Evolutionary conservation across 2,329 filamentous ascomycete genomes (phyloP), one percentile per base, ranked within the genome.

Genomic region (Colletotrichum sansevieriae): DNA sequence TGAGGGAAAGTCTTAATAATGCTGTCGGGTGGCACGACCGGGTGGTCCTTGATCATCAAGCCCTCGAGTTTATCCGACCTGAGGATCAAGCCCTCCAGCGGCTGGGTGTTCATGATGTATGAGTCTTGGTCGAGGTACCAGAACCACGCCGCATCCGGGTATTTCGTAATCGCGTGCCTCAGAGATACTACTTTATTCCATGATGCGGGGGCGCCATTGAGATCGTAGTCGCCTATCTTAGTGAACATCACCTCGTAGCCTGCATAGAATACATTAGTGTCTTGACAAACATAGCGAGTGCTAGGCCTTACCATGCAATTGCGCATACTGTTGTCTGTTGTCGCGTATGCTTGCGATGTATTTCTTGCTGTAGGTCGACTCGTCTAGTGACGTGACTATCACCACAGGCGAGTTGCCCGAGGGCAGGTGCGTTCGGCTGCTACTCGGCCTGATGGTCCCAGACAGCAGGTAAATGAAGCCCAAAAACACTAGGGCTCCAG

Each of bases 1-100:
- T 97, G 91, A 15, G 87, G 83, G 77, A 97, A 97, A 0, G 97
- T 98, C 83, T 93, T 95, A 82, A 99, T 98, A 74, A 99, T 95
- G 81, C 94, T 97, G 81, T 98, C 94, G 0, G 97, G 96, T 2
- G 95, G 96, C 9, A 98, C 95, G 58, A 99, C 90, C 6, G 96
- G 89, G 62, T 90, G 86, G 78, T 97, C 92, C 77, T 90, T 92
- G 74, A 96, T 88, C 93, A 98, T 98, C 65, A 92, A 78, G 22
- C 84, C 84, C 75, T 97, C 92, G 55, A 99, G 85, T 64, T 84
- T 88, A 60, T 83, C 82, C 11, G 89, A 81, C 11, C 88, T 83
- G 78, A 97, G 88, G 44, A 99, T 80, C 74, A 93, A 88, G 2
- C 88, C 84, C 72, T 94, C 89, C 39, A 98, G 81, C 13, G 88